Base-by-base conservation (phyloP, 1,284 basidiomycete species). In the Trametes pubescens region DNA sequence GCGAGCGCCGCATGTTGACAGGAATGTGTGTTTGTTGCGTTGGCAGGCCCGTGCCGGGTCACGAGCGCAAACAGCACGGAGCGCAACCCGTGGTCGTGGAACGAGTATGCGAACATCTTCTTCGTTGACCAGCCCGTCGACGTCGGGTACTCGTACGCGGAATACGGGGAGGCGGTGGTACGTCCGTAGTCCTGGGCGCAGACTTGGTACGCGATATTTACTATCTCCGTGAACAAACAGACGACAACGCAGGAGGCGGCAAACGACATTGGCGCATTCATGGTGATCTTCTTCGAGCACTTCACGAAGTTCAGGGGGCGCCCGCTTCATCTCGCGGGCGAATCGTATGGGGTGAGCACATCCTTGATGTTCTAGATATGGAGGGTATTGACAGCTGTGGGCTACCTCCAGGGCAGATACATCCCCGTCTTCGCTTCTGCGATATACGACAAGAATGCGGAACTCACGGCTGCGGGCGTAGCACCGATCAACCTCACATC, bases 391-490 rank as follows among this genome's bases (percentile, higher is more conserved):
- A n/a, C 8, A 7, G 18, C 14, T 16, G 16, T 43, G 40, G 40
- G 40, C 40, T 13, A 4, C 11, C n/a, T 3, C 18, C 61, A 90
- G 86, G 94, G 94, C 2, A 86, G 92, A 21, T 95, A 94, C 75
- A 80, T 95, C 4, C 94, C 94, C 5, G 79, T 94, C 7, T 95
- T 93, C 68, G 94, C 94, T 0, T 80, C 90, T 1, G 85, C 87
- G 18, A 86, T 96, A 0, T 87, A 90, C 48, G 93, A 95, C 75
- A 87, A 92, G 67, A 95, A 96, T 74, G 77, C 82, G 5, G 72
- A 75, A 29, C 79, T 91, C 13, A 75, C 81, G 13, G 78, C 83
- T n/a, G 83, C 80, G 0, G 90, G 89, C 1, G 74, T 88, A 68
- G 84, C 85, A 6, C 88, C 91, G 0, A 86, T 96, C 70, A 95